Percentiles rank a stretch among this genome's conserved stretches.
phyloP scores from a whole-genome alignment of 345 rosid species.

The Odontarrhena argentea region DNA sequence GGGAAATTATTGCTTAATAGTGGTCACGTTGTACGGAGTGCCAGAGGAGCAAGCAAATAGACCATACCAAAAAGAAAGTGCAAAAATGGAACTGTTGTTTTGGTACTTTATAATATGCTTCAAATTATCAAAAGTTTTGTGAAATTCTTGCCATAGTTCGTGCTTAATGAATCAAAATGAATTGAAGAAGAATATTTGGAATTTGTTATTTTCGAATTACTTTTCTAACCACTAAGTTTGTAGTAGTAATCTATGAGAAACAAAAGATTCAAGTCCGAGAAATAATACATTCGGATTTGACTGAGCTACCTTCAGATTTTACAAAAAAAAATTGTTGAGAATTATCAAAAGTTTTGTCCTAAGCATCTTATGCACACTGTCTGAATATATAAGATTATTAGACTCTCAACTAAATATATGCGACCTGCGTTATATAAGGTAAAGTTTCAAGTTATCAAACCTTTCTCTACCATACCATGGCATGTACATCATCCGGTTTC shows the following conservation, averaged over 20 bases:
- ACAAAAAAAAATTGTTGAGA: conserved; percentile 33
- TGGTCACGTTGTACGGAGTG: no score
- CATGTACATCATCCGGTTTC: conserved; percentile 29
- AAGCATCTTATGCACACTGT: conserved; percentile 31
- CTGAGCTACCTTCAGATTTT: conserved; percentile 33
- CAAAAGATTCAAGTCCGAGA: conserved; percentile 10
- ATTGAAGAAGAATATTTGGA: no score
- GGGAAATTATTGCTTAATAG: no score
- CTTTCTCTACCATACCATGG: conserved; percentile 25
- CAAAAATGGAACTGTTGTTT: no score
- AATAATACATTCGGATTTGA: neutral
- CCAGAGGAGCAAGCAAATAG: no score
- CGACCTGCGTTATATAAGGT: conserved; percentile 21
- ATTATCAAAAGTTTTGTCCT: conserved; percentile 24
- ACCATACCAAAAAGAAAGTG: no score
- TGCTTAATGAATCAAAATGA: no score
- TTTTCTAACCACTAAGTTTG: no score
- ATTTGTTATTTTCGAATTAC: no score
- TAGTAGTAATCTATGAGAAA: neutral
- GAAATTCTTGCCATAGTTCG: neutral
- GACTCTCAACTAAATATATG: conserved; percentile 28
- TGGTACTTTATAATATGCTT: no score
- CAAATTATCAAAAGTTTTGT: neutral
- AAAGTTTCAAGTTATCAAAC: conserved; percentile 13
- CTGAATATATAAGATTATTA: conserved; percentile 6